A percentile compares a stretch with the other conserved stretches of the same genome.
Evolutionary conservation across 345 rosid species (phyloP).

Genomic region (Stellera chamaejasme): DNA sequence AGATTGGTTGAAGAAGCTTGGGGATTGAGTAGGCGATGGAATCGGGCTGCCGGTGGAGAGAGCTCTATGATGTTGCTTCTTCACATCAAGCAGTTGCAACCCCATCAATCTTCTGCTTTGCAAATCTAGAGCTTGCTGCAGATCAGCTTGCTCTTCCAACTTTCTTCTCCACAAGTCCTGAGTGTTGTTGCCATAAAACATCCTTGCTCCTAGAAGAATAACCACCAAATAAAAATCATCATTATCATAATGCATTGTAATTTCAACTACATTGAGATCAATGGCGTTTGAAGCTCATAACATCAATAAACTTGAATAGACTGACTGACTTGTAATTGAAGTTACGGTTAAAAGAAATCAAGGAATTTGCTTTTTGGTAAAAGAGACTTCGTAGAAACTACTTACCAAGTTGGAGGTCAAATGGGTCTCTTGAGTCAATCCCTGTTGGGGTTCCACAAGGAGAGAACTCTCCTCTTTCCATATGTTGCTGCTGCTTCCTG

Average conservation of each 20-base stretch:
- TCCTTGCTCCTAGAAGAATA: conserved; percentile 40
- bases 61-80: conserved; percentile 64
- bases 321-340: too few relatives aligned
- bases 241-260: too few relatives aligned
- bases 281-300: background rate
- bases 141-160: conserved; percentile 63
- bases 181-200: conserved; percentile 36
- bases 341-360: too few relatives aligned
- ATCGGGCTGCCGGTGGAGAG: conserved; percentile 55
- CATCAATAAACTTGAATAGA: background rate
- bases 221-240: background rate
- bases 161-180: conserved; percentile 76
- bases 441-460: conserved; percentile 69
- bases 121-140: conserved; percentile 67
- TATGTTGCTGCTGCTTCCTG: conserved; percentile 47
- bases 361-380: too few relatives aligned
- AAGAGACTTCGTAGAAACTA: background rate
- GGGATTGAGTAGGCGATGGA: conserved; percentile 44
- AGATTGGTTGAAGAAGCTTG: conserved; percentile 45
- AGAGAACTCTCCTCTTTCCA: conserved; percentile 54
- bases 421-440: conserved; percentile 66
- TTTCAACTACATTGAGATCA: too few relatives aligned
- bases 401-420: conserved; percentile 48
- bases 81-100: conserved; percentile 74
- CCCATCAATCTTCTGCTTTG: conserved; percentile 73